Evolutionary conservation across 108 stramenopile species (phyloP).

Genomic region (Ochromonas danica): DNA sequence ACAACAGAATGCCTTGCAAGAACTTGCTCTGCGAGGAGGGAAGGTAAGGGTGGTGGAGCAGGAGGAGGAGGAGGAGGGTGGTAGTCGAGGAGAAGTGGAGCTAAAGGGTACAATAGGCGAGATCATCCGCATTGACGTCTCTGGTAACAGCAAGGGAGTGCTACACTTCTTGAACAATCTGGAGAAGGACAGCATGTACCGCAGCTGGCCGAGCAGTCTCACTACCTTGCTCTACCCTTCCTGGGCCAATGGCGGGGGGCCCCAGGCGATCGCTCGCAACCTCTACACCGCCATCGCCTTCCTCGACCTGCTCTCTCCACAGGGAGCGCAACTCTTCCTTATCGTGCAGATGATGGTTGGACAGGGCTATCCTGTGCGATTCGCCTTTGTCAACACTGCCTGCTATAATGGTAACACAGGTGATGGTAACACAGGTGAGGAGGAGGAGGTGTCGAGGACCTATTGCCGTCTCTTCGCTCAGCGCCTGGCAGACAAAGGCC

Average conservation of each 20-base stretch:
- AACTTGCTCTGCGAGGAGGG: no score
- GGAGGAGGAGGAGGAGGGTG: no score
- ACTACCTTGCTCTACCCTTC: constrained; percentile 46
- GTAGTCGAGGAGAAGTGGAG: neutral
- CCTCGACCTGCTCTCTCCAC: constrained; percentile 38
- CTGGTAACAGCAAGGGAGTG: constrained; percentile 24
- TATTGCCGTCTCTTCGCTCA: neutral
- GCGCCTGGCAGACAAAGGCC: neutral
- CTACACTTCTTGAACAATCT: constrained; percentile 60
- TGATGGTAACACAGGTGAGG: neutral
- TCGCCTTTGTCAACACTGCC: constrained; percentile 52
- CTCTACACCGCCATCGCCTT: constrained; percentile 53
- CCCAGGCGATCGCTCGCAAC: constrained; percentile 47
- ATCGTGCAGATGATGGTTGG: constrained; percentile 34
- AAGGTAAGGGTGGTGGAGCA: no score
- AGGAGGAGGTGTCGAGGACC: neutral
- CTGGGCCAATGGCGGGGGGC: constrained; percentile 44
- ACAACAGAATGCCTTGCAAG: no score
- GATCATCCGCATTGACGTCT: constrained; percentile 42
- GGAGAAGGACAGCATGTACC: constrained; percentile 53
- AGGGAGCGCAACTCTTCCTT: constrained; percentile 35
- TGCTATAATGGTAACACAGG: neutral
- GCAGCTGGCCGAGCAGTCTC: constrained; percentile 41
- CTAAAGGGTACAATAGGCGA: no score
- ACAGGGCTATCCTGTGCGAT: constrained; percentile 46